A percentile compares a stretch with the other conserved stretches of the same genome.
These are phyloP conservation scores for Solanum tarijense DNA, from an alignment of 257 asterid genomes.

Conservation along the genomic window DNA sequence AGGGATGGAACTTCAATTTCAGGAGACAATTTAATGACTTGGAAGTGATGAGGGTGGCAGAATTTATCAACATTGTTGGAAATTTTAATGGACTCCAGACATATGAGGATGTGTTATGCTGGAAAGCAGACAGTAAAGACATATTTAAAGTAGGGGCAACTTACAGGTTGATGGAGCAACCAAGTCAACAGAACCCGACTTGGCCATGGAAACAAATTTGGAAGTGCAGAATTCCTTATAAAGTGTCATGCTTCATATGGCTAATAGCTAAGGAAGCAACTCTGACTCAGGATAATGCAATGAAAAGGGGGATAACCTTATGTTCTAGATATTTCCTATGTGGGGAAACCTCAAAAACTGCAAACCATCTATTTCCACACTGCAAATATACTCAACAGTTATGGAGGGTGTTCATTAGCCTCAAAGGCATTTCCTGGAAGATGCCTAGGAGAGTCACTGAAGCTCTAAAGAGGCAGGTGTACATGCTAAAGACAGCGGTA, in stretches of 20 bases:
- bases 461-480: neutral
- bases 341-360: neutral
- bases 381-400: neutral
- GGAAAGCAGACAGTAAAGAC: neutral
- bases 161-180: neutral
- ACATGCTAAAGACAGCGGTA: neutral
- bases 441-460: neutral
- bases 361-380: neutral
- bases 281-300: neutral
- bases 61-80: neutral
- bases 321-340: neutral
- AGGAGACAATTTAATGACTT: neutral
- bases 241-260: neutral
- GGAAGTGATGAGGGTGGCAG: neutral
- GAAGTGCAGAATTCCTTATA: neutral
- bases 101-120: neutral
- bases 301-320: neutral
- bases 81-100: neutral
- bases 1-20: neutral
- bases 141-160: neutral
- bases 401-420: neutral
- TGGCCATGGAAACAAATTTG: neutral
- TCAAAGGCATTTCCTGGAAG: neutral
- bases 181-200: neutral
- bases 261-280: neutral